Conservation (phyloP, 805 yeast genomes). For the Suhomyces sp. region DNA sequence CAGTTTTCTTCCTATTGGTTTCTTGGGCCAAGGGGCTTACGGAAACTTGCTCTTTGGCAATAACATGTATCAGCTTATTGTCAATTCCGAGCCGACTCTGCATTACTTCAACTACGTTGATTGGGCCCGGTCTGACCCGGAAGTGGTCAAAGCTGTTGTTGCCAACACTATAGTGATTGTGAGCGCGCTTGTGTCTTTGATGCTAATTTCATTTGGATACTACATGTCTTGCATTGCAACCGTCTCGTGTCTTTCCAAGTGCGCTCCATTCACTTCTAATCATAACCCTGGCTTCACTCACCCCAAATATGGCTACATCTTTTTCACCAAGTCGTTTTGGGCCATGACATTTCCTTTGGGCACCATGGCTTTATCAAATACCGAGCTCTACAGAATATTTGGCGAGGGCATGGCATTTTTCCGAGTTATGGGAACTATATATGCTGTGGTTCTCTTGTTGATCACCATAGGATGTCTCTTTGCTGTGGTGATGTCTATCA, state of each 20-base stretch:
- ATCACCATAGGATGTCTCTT: constrained; percentile 35
- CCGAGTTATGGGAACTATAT: constrained; percentile 59
- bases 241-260: constrained; percentile 41
- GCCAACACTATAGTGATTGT: constrained; percentile 7
- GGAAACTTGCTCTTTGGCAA: constrained; percentile 57
- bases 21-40: constrained; percentile 81
- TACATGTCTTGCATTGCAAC: constrained; percentile 43
- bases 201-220: constrained; percentile 55
- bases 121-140: constrained; percentile 1
- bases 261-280: constrained; percentile 30
- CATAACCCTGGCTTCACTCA: constrained; percentile 22
- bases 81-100: constrained; percentile 4
- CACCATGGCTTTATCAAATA: constrained; percentile 58
- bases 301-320: constrained; percentile 16
- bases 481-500: constrained; percentile 19
- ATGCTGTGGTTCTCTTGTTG: constrained; percentile 50
- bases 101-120: constrained; percentile 1
- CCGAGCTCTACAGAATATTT: constrained; percentile 39
- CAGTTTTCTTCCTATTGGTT: constrained; percentile 77
- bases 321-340: constrained; percentile 49
- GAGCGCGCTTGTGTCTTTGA: constrained; percentile 23
- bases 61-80: constrained; percentile 28
- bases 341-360: constrained; percentile 89
- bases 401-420: constrained; percentile 49
- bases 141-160: not conserved